Conservation (phyloP, 1,284 basidiomycete species). For the Ustilago lituana region DNA sequence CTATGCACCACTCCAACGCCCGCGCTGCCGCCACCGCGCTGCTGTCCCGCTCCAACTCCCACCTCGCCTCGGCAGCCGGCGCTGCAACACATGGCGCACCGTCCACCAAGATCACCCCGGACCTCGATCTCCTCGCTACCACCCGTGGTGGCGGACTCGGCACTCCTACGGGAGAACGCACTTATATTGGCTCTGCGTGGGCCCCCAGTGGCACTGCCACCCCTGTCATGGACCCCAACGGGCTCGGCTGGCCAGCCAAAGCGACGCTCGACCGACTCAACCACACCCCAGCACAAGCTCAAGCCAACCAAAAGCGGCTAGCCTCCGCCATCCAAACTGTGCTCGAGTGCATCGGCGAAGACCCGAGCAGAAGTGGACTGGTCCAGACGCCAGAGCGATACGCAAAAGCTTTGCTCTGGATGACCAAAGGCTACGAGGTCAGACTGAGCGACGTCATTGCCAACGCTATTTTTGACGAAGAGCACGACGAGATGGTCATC, state of each 20-base stretch:
- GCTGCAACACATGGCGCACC: constrained; percentile 7
- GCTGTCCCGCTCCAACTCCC: constrained; percentile 24
- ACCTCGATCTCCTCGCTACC: constrained; percentile 24
- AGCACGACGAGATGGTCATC: constrained; percentile 99
- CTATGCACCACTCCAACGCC: constrained; percentile 22
- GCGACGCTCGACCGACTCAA: constrained; percentile 58
- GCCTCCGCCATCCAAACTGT: constrained; percentile 87
- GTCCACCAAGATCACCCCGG: constrained; percentile 4
- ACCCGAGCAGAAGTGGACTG: constrained; percentile 92
- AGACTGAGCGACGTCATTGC: constrained; percentile 94
- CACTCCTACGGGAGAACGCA: constrained; percentile 58
- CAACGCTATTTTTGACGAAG: constrained; percentile 97
- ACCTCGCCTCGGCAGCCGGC: not conserved
- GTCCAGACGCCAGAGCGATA: constrained; percentile 92
- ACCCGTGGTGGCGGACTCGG: constrained; percentile 58
- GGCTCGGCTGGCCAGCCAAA: constrained; percentile 65
- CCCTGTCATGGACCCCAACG: constrained; percentile 63
- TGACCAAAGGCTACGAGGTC: constrained; percentile 99
- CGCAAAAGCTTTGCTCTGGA: constrained; percentile 97
- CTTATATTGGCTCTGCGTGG: constrained; percentile 49
- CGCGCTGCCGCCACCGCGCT: constrained; percentile 33
- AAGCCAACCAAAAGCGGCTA: constrained; percentile 72
- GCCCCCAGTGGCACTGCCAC: constrained; percentile 42
- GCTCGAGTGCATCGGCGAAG: constrained; percentile 96
- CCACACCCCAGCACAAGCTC: constrained; percentile 54